Percentiles rank a stretch among this genome's conserved stretches.
These are phyloP conservation scores for Haematococcus lacustris DNA, from an alignment of 139 green algal species.

Conservation along the genomic window DNA sequence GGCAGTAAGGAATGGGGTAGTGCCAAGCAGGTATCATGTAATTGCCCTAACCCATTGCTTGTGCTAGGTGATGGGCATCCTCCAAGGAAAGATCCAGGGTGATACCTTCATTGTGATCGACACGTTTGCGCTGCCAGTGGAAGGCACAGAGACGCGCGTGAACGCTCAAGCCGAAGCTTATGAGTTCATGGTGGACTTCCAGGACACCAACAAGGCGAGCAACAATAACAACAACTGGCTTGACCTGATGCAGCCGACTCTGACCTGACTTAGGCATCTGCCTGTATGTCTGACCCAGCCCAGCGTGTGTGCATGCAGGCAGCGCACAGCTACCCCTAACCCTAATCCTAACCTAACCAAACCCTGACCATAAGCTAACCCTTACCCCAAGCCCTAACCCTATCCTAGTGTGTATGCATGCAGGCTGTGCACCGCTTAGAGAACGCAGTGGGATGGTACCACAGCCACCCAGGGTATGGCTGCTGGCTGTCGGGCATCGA, in stretches of 20 bases:
- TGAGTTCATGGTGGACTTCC: slow-evolving; percentile 94
- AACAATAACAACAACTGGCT: no score
- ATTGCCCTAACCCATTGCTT: not conserved
- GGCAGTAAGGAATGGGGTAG: not conserved
- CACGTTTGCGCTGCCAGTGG: slow-evolving; percentile 92
- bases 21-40: not conserved
- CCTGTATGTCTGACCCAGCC: no score
- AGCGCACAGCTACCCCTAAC: no score
- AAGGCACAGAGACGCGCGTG: slow-evolving; percentile 95
- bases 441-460: slow-evolving; percentile 98
- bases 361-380: no score
- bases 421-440: slow-evolving; percentile 70
- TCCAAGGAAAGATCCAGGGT: slow-evolving; percentile 82
- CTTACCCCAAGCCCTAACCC: no score
- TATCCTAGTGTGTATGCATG: no score
- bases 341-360: no score
- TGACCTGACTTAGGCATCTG: no score
- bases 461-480: slow-evolving; percentile 95
- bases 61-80: slow-evolving; percentile 88
- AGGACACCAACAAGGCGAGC: slow-evolving; percentile 65
- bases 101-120: slow-evolving; percentile 94
- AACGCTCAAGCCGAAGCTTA: slow-evolving; percentile 83
- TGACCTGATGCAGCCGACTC: no score
- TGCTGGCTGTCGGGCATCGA: slow-evolving; percentile 97
- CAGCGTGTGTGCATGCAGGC: no score